Conservation (phyloP, 139 green algal genomes). For the Tetradesmus lagerheimii region DNA sequence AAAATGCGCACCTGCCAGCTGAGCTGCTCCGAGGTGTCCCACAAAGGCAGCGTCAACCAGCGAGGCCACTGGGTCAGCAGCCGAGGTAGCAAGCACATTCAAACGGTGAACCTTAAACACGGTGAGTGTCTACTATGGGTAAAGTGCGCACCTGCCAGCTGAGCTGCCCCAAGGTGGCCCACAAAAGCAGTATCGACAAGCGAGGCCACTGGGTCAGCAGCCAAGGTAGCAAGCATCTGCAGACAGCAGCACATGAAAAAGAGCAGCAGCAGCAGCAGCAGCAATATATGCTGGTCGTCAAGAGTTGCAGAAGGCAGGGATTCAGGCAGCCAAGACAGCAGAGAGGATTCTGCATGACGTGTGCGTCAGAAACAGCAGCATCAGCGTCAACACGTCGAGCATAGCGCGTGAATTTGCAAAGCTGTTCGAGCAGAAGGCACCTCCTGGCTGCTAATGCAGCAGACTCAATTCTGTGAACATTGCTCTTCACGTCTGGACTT, state of each 20-base stretch:
- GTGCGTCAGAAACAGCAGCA: too few species aligned
- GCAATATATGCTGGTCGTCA: neutral
- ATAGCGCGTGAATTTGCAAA: too few species aligned
- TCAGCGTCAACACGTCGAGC: too few species aligned
- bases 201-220: conserved; percentile 78
- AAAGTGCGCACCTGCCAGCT: conserved; percentile 67
- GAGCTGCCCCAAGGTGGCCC: conserved; percentile 64
- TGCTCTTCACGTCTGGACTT: too few species aligned
- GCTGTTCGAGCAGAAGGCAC: too few species aligned
- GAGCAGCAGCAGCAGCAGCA: neutral
- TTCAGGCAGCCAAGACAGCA: too few species aligned
- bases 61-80: conserved; percentile 75
- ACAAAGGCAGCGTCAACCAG: conserved; percentile 65
- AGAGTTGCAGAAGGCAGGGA: too few species aligned
- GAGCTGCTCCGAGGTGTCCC: neutral
- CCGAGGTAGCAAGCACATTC: neutral
- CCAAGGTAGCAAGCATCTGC: conserved; percentile 65
- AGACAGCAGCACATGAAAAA: neutral
- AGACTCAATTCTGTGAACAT: too few species aligned
- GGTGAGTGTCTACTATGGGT: too few species aligned
- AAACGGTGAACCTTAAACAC: neutral
- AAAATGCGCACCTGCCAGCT: neutral
- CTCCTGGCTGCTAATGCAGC: too few species aligned
- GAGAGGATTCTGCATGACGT: too few species aligned
- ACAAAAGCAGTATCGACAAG: conserved; percentile 82